Conservation (phyloP, 1,139 yeast genomes). For the Entelexis paramagnoliae region DNA sequence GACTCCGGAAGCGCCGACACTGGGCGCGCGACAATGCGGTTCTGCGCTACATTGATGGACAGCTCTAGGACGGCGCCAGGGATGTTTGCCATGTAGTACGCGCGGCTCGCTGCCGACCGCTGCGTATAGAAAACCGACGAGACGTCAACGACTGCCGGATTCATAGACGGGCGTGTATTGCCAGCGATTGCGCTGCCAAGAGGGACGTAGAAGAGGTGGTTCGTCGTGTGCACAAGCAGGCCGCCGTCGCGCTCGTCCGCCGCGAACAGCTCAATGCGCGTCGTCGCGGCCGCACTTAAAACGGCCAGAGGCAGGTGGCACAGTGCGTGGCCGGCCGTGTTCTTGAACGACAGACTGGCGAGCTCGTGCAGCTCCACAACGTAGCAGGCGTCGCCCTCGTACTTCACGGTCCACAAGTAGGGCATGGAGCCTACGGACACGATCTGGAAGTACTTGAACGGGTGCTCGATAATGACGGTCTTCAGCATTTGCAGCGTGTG, state of each 20-base stretch:
- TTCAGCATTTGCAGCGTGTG: neutral
- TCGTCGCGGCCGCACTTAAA: neutral
- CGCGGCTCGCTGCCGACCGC: neutral
- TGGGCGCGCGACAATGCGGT: neutral
- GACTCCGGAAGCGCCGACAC: neutral
- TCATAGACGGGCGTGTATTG: neutral
- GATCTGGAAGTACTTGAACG: neutral
- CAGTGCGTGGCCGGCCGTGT: neutral
- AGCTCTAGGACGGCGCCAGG: neutral
- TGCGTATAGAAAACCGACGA: neutral
- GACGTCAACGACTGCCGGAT: neutral
- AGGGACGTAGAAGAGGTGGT: neutral
- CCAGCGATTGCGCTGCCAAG: conserved; percentile 1
- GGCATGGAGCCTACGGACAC: neutral
- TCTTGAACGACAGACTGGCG: conserved; percentile 1
- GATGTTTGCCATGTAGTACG: neutral
- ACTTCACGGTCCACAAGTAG: neutral
- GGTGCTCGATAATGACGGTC: neutral
- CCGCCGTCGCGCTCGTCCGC: neutral
- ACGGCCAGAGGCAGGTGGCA: neutral
- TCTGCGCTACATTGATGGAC: neutral
- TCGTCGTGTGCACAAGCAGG: neutral
- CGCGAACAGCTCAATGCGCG: neutral
- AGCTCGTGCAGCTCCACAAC: neutral
- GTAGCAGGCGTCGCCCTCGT: neutral